phyloP scores from a whole-genome alignment of 176 grass and related monocot genomes.

The Musa acuminata region DNA sequence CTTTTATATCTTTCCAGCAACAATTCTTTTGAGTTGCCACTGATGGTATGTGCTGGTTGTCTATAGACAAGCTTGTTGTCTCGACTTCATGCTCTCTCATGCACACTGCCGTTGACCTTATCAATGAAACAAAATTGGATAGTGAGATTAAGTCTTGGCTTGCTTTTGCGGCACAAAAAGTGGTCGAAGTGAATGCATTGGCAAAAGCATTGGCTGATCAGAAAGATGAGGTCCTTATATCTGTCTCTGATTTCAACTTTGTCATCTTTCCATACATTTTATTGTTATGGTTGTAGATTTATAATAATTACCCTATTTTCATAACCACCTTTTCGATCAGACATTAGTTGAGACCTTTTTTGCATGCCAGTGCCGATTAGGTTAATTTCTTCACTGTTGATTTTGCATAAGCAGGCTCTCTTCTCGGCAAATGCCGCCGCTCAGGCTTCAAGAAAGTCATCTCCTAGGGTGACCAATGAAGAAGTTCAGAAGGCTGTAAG shows the following conservation, averaged over 20 bases:
- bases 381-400: too few relatives aligned
- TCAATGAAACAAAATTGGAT: constrained; percentile 89
- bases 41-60: neutral
- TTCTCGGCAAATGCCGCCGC: constrained; percentile 76
- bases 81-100: constrained; percentile 92
- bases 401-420: constrained; percentile 38
- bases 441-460: constrained; percentile 73
- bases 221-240: constrained; percentile 58
- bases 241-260: neutral
- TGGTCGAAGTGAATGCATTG: constrained; percentile 90
- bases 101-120: constrained; percentile 94
- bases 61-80: constrained; percentile 78
- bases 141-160: constrained; percentile 95
- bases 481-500: constrained; percentile 91
- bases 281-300: neutral
- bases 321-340: too few relatives aligned
- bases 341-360: too few relatives aligned
- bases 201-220: constrained; percentile 72
- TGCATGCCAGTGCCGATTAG: too few relatives aligned
- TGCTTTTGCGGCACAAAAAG: constrained; percentile 97
- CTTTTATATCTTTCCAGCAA: constrained; percentile 9
- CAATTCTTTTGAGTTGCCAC: constrained; percentile 8
- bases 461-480: constrained; percentile 82
- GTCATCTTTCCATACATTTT: neutral
- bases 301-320: neutral